Percentiles rank a stretch among this genome's conserved stretches.
phyloP scores from a whole-genome alignment of 2,329 filamentous ascomycete species.

The Pyrenophora graminea region DNA sequence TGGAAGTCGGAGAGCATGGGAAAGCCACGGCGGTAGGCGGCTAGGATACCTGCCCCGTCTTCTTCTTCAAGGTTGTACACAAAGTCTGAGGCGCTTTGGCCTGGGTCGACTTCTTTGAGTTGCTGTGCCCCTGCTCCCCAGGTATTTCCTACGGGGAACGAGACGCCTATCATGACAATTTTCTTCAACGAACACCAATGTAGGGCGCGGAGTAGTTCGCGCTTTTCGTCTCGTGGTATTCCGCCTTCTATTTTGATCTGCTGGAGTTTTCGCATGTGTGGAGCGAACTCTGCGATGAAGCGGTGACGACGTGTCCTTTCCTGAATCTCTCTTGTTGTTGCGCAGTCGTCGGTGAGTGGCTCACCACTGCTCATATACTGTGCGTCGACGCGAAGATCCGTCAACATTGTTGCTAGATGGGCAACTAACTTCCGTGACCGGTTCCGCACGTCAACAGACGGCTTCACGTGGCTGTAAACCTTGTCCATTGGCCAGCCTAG shows the following conservation, averaged over 20 bases:
- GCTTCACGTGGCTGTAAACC: constrained; percentile 46
- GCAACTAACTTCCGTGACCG: constrained; percentile 42
- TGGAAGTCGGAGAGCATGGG: constrained; percentile 23
- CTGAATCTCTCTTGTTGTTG: constrained; percentile 17
- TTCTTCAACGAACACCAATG: constrained; percentile 50
- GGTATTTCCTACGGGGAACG: constrained; percentile 51
- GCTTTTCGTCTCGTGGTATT: constrained; percentile 53
- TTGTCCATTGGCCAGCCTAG: constrained; percentile 53
- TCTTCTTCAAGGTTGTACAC: constrained; percentile 37
- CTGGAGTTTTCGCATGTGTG: constrained; percentile 48
- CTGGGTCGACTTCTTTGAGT: constrained; percentile 36
- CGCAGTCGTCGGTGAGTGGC: constrained; percentile 34
- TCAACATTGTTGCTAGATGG: constrained; percentile 46
- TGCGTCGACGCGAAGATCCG: constrained; percentile 51
- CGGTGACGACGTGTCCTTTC: constrained; percentile 37
- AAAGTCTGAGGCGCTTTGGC: constrained; percentile 20
- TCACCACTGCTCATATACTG: constrained; percentile 38
- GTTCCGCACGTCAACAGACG: constrained; percentile 27
- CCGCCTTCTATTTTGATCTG: constrained; percentile 54
- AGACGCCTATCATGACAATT: constrained; percentile 52
- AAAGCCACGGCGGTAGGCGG: constrained; percentile 30
- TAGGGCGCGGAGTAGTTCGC: constrained; percentile 51
- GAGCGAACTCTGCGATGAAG: constrained; percentile 51
- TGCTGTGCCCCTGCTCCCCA: constrained; percentile 48
- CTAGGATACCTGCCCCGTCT: constrained; percentile 29